Conservation (phyloP, 345 rosid species). For the Eucalyptus cloeziana region DNA sequence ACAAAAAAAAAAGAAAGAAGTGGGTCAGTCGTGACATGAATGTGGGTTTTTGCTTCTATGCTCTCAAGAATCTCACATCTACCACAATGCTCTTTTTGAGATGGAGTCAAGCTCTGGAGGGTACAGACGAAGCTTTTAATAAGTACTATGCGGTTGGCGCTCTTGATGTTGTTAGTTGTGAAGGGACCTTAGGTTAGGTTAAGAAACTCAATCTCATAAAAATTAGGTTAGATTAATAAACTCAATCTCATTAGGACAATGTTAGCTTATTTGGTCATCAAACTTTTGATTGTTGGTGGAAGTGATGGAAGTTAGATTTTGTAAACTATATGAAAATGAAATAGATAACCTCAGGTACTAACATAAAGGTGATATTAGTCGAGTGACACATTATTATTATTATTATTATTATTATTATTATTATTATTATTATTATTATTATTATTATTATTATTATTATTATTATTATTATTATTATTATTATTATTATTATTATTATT, state of each 20-base stretch:
- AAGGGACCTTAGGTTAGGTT: not conserved
- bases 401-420: not conserved
- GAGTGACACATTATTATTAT: not conserved
- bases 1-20: not conserved
- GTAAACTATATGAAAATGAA: not conserved
- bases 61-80: not conserved
- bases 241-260: not conserved
- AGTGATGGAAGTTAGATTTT: not conserved
- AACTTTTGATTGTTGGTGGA: not conserved
- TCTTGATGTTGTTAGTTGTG: not conserved
- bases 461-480: not conserved
- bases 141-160: not conserved
- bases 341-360: not conserved
- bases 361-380: not conserved
- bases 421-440: not conserved
- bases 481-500: not conserved
- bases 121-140: not conserved
- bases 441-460: not conserved
- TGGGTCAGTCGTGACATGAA: not conserved
- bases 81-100: not conserved
- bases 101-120: not conserved
- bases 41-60: not conserved
- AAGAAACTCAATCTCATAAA: not conserved
- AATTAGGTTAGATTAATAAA: not conserved
- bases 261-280: not conserved